Conservation (phyloP, 208 protist species). For the Wallacemonas sp. region DNA sequence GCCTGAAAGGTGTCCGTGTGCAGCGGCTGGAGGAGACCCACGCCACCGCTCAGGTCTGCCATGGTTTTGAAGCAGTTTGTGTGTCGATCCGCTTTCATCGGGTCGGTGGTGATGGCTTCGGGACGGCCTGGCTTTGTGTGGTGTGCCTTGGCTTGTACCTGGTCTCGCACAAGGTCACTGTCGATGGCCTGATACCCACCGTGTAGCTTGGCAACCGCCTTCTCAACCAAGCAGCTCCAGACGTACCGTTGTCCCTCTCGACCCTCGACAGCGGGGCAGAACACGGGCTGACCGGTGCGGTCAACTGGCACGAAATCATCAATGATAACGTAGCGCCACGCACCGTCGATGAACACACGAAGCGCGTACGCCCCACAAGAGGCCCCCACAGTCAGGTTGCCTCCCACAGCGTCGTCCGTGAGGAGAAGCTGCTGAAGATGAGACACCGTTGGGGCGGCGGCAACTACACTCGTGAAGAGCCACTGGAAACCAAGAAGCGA, state of each 20-base stretch:
- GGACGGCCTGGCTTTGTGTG: conserved; percentile 5
- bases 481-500: conserved; percentile 48
- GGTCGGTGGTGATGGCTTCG: background rate
- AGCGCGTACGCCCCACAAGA: conserved; percentile 54
- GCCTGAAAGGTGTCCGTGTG: conserved; percentile 36
- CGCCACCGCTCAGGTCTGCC: conserved; percentile 62
- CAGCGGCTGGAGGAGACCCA: conserved; percentile 47
- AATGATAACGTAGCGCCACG: conserved; percentile 84
- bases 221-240: conserved; percentile 87
- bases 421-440: conserved; percentile 17
- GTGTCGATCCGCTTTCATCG: conserved; percentile 5
- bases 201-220: conserved; percentile 84
- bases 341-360: conserved; percentile 72
- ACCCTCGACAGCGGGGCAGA: conserved; percentile 46
- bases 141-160: conserved; percentile 11
- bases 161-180: conserved; percentile 21
- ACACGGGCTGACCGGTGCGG: conserved; percentile 55
- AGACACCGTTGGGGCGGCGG: conserved; percentile 16
- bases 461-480: conserved; percentile 54
- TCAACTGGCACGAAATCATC: conserved; percentile 89
- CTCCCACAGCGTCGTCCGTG: background rate
- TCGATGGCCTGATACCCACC: conserved; percentile 77
- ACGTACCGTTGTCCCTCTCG: conserved; percentile 21
- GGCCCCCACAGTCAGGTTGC: background rate
- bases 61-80: conserved; percentile 25